Base-by-base conservation (phyloP, 768 basidiomycete genomes). In the Lactarius vividus region DNA sequence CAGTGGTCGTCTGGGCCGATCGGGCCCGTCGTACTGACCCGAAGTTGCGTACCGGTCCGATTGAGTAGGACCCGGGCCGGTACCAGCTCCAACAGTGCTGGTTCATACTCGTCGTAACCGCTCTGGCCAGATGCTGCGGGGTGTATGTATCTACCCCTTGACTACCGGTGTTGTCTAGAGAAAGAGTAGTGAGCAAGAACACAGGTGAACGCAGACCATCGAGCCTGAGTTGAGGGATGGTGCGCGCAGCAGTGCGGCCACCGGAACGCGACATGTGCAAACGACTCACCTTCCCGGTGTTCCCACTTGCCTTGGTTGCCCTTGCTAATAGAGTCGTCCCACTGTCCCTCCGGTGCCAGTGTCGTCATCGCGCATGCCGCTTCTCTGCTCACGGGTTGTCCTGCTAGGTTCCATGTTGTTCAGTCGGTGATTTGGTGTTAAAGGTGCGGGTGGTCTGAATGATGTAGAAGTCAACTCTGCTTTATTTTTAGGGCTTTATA, bases 291-390 rank as follows among this genome's bases (percentile, higher is more conserved):
- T 3, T n/a, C 26, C 4, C 23, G 42, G 28, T 62, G 26, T 33
- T 52, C 37, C 57, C 49, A 58, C 57, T 62, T 42, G n/a, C 61
- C 65, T 66, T 66, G 65, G 33, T 6, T 52, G 26, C 31, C 62
- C 3, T 23, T n/a, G 40, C 55, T 37, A 15, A 40, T 9, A 20
- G 44, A 35, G n/a, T 57, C 20, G 28, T 59, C 58, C 59, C 55
- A 31, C 28, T 57, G 39, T 18, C 46, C 46, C 57, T 1, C 44
- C 59, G 11, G 49, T 42, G 15, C 59, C 28, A 5, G 1, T 7
- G 29, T n/a, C n/a, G 10, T 53, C 61, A 9, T 37, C 52, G 15
- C 49, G 31, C 13, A 33, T 13, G 33, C 28, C 44, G 44, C 59
- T 37, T 29, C 35, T 65, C 54, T 46, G 64, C 9, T 65, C 59